Percentiles rank a stretch among this genome's conserved stretches.
phyloP scores from a whole-genome alignment of 257 asterid species.

The Nicotiana benthamiana region DNA sequence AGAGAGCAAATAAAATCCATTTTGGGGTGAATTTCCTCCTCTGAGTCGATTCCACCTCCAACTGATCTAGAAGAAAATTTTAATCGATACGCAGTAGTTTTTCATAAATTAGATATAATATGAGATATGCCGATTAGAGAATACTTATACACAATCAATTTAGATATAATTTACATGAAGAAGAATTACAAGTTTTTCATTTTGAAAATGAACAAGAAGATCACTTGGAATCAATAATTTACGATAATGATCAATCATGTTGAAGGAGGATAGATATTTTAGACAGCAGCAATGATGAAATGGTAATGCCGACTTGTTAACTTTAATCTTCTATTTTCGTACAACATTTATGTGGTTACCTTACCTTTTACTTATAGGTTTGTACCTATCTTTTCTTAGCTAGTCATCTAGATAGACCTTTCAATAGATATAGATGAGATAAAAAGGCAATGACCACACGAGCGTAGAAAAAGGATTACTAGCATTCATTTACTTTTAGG shows the following conservation, averaged over 20 bases:
- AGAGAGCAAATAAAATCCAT: no score
- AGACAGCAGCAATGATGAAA: constrained; percentile 2
- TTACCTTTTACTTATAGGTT: not conserved
- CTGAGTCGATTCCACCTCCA: no score
- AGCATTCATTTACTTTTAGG: constrained; percentile 9
- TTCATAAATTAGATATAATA: no score
- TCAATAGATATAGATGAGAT: not conserved
- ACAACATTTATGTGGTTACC: not conserved
- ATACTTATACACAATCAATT: not conserved
- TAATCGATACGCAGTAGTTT: no score
- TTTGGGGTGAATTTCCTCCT: no score
- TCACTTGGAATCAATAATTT: constrained; percentile 10
- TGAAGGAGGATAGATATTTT: constrained; percentile 1
- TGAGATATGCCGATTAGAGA: not conserved
- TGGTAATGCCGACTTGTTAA: not conserved
- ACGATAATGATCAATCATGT: constrained; percentile 2
- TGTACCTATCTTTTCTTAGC: constrained; percentile 13
- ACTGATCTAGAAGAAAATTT: no score
- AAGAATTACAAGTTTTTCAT: not conserved
- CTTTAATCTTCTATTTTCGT: constrained; percentile 14
- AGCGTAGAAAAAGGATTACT: constrained; percentile 6
- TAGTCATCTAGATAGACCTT: not conserved
- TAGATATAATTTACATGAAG: not conserved
- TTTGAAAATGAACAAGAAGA: not conserved
- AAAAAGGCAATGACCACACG: constrained; percentile 28